These are phyloP conservation scores for Pseudomassariella vexata DNA, from an alignment of 2,329 filamentous ascomycete genomes.

Conservation along the genomic window DNA sequence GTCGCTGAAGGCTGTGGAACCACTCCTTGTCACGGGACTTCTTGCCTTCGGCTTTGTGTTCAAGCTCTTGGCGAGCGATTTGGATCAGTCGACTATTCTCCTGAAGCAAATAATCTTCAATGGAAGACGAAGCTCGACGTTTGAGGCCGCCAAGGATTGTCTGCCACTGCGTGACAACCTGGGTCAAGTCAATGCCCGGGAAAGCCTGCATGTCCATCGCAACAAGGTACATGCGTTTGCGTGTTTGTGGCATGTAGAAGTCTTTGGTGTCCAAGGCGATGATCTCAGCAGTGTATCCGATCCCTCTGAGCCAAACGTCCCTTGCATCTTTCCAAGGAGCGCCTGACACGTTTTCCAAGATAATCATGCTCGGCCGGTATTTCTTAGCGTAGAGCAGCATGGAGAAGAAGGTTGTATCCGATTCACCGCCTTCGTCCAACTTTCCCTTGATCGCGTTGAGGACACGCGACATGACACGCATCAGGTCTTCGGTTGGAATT, in stretches of 20 bases:
- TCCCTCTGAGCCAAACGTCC: constrained; percentile 27
- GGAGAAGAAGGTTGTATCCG: constrained; percentile 57
- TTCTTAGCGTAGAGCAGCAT: constrained; percentile 51
- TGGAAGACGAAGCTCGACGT: constrained; percentile 54
- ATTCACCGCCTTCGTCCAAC: constrained; percentile 59
- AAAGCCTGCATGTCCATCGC: too few relatives aligned
- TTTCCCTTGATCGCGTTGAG: constrained; percentile 46
- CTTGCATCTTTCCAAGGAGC: constrained; percentile 54
- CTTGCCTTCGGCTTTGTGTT: constrained; percentile 24
- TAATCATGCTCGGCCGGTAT: constrained; percentile 55
- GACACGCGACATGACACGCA: constrained; percentile 7
- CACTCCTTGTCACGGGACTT: constrained; percentile 37
- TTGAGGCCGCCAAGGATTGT: constrained; percentile 41
- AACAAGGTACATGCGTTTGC: constrained; percentile 54
- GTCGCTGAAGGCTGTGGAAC: constrained; percentile 52
- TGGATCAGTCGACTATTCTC: constrained; percentile 49
- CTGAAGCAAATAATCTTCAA: constrained; percentile 55
- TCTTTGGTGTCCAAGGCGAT: constrained; percentile 60
- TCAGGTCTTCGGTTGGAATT: too few relatives aligned
- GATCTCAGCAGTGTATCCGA: constrained; percentile 50
- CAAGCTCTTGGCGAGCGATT: constrained; percentile 41
- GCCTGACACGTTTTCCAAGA: constrained; percentile 65
- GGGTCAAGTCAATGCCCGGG: too few relatives aligned
- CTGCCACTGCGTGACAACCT: too few relatives aligned
- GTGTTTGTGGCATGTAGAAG: constrained; percentile 69